Conservation (phyloP, 2,329 filamentous ascomycete genomes). For the Ceratocystis colombiana region DNA sequence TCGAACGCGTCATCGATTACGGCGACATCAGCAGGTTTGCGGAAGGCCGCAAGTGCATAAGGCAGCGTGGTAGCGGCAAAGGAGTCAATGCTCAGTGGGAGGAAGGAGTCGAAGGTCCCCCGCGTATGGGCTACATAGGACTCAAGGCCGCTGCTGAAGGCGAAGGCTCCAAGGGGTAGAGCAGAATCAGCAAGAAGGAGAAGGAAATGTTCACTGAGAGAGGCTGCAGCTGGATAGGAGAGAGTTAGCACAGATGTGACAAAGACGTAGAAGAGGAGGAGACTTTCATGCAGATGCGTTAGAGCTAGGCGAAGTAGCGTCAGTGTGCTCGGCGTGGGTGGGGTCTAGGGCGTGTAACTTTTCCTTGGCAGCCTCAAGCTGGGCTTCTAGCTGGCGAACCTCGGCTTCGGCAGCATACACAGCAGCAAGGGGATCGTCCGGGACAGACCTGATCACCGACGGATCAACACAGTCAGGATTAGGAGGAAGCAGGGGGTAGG, state of each 20-base stretch:
- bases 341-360: constrained; percentile 13
- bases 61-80: constrained; percentile 64
- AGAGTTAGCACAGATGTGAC: not conserved
- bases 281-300: not conserved
- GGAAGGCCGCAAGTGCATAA: constrained; percentile 60
- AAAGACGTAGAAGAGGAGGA: not conserved
- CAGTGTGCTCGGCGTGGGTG: not conserved
- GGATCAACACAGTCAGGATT: not conserved
- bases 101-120: constrained; percentile 51
- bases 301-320: not conserved
- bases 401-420: constrained; percentile 18
- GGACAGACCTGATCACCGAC: not conserved
- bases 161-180: constrained; percentile 74
- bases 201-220: constrained; percentile 50
- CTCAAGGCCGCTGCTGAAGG: constrained; percentile 73
- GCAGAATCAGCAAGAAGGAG: constrained; percentile 72
- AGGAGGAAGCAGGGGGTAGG: not conserved
- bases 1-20: constrained; percentile 65
- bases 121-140: constrained; percentile 64
- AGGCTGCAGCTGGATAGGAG: not conserved
- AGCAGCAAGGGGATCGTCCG: not conserved
- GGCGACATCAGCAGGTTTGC: constrained; percentile 42
- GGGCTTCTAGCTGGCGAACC: constrained; percentile 20
- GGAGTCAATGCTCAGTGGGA: constrained; percentile 59
- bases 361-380: constrained; percentile 6